Evolutionary conservation across 768 basidiomycete species (phyloP), one percentile per base, ranked within the genome.

Genomic region (Pleurotus giganteus): DNA sequence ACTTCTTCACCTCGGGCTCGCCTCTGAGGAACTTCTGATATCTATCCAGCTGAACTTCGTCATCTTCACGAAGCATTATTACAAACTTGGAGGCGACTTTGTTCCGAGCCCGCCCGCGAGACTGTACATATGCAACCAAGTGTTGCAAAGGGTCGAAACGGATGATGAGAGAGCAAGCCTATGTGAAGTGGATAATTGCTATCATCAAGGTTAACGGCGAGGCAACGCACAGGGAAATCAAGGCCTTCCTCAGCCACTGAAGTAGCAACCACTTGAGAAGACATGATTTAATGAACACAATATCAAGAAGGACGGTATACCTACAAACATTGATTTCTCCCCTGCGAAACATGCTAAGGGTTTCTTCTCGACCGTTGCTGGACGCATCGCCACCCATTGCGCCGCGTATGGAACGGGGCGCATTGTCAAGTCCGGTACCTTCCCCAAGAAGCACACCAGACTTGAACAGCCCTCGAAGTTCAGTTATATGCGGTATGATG

Each of bases 171-270:
- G 92, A 89, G 66, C 92, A 94, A 9, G 86, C 86, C 88, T 91
- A n/a, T 23, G n/a, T 52, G 39, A 41, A 9, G n/a, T 36, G n/a
- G 34, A n/a, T 24, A 24, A 43, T 57, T 13, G 59, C 46, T 17
- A 37, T 24, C 28, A 50, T 2, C 26, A 27, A 5, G 12, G 41
- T 15, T 34, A 13, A 28, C 1, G 32, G n/a, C 32, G 24, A 45
- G 15, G 21, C 36, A 28, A 60, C 81, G 53, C 63, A 88, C 87
- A 21, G 88, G 88, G 71, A 96, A 92, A 66, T 96, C 93, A 15
- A 96, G 78, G 0, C 94, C 94, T 72, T 96, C 94, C 68, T 96
- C 94, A 0, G 91, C 94, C 12, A 95, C 91, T 4, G 86, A 85
- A 0, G 91, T 94, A 3, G 91, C 89, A 58, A 94, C 76, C 19